Evolutionary conservation across 116 monocot genomes (phyloP).

Genomic region (Zostera marina): DNA sequence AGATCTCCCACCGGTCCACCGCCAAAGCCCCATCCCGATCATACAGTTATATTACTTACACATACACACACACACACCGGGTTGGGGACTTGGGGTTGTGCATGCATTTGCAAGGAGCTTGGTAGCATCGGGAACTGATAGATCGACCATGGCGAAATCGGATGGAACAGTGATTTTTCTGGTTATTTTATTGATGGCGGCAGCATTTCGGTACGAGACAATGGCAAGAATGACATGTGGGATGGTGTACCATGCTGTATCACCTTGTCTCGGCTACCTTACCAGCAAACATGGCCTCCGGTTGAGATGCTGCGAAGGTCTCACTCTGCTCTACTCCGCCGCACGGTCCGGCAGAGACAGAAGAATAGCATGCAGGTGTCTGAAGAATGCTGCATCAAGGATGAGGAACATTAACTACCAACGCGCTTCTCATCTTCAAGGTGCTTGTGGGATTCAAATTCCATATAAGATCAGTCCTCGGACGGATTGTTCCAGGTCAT

Average conservation of each 20-base stretch:
- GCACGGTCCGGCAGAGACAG: conserved; percentile 12
- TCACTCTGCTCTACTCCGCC: conserved; percentile 4
- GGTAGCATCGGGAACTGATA: too few relatives aligned
- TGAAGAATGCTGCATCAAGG: conserved; percentile 13
- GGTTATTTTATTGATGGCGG: not conserved
- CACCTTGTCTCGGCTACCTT: conserved; percentile 8
- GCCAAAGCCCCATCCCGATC: too few relatives aligned
- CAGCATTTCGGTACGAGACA: not conserved
- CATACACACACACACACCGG: too few relatives aligned
- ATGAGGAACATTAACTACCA: conserved; percentile 1
- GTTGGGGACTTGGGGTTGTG: too few relatives aligned
- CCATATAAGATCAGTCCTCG: conserved; percentile 22
- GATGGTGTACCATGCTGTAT: conserved; percentile 5
- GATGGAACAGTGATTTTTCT: not conserved
- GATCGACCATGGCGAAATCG: not conserved
- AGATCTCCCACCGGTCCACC: too few relatives aligned
- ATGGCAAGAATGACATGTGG: conserved; percentile 5
- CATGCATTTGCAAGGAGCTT: too few relatives aligned
- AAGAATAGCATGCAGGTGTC: conserved; percentile 19
- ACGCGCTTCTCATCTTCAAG: conserved; percentile 14
- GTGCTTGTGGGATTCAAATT: conserved; percentile 15
- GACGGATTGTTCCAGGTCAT: conserved; percentile 27
- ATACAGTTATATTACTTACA: too few relatives aligned
- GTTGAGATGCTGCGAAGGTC: conserved; percentile 14
- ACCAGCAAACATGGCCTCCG: not conserved